Evolutionary conservation across 2,329 filamentous ascomycete species (phyloP).

Genomic region (Penicillium sp.): DNA sequence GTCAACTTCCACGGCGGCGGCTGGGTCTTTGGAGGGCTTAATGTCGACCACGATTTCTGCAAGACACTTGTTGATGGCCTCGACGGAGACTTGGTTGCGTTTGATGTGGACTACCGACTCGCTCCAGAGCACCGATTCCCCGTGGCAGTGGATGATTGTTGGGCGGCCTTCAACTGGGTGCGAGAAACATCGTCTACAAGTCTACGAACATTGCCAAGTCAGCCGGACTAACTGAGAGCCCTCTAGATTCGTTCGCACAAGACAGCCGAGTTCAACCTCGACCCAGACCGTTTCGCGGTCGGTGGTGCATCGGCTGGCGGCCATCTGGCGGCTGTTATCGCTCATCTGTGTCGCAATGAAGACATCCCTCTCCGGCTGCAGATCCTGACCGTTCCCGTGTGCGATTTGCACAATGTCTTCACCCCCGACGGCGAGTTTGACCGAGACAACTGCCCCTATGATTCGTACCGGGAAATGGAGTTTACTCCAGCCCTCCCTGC

Average conservation of each 20-base stretch:
- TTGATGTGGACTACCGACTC: constrained; percentile 47
- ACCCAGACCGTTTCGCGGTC: constrained; percentile 35
- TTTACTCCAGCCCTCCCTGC: constrained; percentile 35
- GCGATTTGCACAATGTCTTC: constrained; percentile 38
- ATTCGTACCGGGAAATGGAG: constrained; percentile 42
- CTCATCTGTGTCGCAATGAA: constrained; percentile 39
- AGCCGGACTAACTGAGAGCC: constrained; percentile 1
- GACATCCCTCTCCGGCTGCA: constrained; percentile 38
- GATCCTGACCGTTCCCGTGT: constrained; percentile 38
- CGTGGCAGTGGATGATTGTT: constrained; percentile 41
- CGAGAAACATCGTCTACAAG: constrained; percentile 3
- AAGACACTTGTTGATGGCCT: constrained; percentile 40
- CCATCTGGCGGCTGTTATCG: constrained; percentile 40
- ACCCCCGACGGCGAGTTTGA: constrained; percentile 37
- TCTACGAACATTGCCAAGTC: neutral
- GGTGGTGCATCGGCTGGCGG: constrained; percentile 43
- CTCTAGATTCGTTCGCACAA: constrained; percentile 33
- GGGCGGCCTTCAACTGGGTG: constrained; percentile 42
- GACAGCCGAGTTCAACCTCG: constrained; percentile 35
- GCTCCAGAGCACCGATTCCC: constrained; percentile 42
- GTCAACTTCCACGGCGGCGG: constrained; percentile 45
- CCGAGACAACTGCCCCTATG: constrained; percentile 36
- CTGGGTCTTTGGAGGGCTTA: constrained; percentile 45
- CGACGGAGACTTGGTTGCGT: constrained; percentile 40
- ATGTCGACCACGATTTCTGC: constrained; percentile 42